phyloP scores from a whole-genome alignment of 1,139 yeast species.

The Geotrichum candidum region DNA sequence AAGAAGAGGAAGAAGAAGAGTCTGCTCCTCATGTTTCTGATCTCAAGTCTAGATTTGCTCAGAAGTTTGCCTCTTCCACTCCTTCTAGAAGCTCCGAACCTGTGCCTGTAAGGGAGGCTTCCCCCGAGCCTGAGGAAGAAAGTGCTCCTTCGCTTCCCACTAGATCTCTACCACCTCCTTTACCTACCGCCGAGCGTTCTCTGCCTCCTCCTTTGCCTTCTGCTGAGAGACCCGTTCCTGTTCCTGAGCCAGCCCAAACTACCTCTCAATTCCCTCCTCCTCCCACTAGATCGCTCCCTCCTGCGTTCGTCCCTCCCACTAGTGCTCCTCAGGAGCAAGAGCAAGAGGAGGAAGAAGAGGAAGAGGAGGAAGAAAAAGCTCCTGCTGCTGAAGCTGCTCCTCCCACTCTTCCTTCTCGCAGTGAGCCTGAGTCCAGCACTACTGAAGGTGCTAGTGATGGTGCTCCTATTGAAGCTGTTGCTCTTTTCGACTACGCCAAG shows the following conservation, averaged over 20 bases:
- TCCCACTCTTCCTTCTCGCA: slow-evolving; percentile 19
- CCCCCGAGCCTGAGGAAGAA: slow-evolving; percentile 17
- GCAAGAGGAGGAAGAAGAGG: slow-evolving; percentile 12
- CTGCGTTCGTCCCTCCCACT: slow-evolving; percentile 5
- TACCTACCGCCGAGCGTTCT: slow-evolving; percentile 1
- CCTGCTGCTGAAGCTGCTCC: slow-evolving; percentile 12
- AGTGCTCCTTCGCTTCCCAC: slow-evolving; percentile 14
- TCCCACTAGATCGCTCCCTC: slow-evolving; percentile 4
- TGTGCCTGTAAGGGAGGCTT: slow-evolving; percentile 10
- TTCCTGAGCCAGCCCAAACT: not conserved
- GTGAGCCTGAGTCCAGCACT: slow-evolving; percentile 18
- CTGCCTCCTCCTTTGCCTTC: slow-evolving; percentile 8
- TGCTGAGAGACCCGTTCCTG: not conserved
- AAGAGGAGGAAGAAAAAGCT: slow-evolving; percentile 13
- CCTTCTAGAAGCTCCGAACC: slow-evolving; percentile 5
- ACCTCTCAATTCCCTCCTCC: slow-evolving; percentile 6
- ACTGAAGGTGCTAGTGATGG: slow-evolving; percentile 19
- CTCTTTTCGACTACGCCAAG: slow-evolving; percentile 56
- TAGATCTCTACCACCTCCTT: slow-evolving; percentile 5
- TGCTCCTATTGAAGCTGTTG: slow-evolving; percentile 42
- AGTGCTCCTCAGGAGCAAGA: slow-evolving; percentile 10
- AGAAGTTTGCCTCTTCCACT: slow-evolving; percentile 17
- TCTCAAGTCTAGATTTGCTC: slow-evolving; percentile 21
- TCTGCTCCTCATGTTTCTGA: slow-evolving; percentile 21
- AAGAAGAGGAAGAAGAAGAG: slow-evolving; percentile 16